Evolutionary conservation across 129 eudicot genomes (phyloP).

Genomic region (Erigeron canadensis): DNA sequence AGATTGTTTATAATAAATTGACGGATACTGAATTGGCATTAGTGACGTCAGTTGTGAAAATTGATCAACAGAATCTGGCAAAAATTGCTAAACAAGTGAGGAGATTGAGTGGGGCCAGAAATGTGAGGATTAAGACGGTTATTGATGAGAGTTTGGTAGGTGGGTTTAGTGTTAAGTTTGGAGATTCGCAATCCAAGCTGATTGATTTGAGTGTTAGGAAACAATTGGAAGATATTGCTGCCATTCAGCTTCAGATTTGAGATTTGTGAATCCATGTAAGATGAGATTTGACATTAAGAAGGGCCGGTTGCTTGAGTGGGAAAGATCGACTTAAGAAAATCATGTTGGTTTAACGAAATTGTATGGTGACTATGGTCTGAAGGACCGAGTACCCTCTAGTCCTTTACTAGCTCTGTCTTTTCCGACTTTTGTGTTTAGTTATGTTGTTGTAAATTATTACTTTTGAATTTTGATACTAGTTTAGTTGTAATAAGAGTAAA

Average conservation of each 20-base stretch:
- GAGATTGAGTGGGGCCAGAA: slow-evolving; percentile 58
- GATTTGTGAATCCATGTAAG: slow-evolving; percentile 6
- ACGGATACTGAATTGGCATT: slow-evolving; percentile 68
- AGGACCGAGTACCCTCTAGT: too few relatives aligned
- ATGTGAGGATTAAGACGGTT: slow-evolving; percentile 69
- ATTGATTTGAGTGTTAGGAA: slow-evolving; percentile 85
- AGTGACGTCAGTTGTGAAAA: slow-evolving; percentile 67
- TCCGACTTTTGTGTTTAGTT: too few relatives aligned
- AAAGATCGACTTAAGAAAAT: too few relatives aligned
- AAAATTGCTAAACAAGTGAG: slow-evolving; percentile 81
- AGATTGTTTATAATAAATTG: slow-evolving; percentile 45
- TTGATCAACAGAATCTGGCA: slow-evolving; percentile 69
- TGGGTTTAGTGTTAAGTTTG: slow-evolving; percentile 70
- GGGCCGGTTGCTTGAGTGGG: too few relatives aligned
- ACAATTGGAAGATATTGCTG: slow-evolving; percentile 77
- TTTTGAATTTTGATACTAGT: too few relatives aligned
- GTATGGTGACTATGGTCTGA: too few relatives aligned
- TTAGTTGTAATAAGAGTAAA: too few relatives aligned
- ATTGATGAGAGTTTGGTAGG: slow-evolving; percentile 69
- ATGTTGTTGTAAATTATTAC: too few relatives aligned
- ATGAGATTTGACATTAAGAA: not conserved
- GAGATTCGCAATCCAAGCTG: slow-evolving; percentile 57
- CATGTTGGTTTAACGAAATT: too few relatives aligned
- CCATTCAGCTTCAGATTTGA: slow-evolving; percentile 41
- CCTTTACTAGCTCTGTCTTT: too few relatives aligned